Base-by-base conservation (phyloP, 306 rosid species). In the Gastrolobium bilobum region DNA sequence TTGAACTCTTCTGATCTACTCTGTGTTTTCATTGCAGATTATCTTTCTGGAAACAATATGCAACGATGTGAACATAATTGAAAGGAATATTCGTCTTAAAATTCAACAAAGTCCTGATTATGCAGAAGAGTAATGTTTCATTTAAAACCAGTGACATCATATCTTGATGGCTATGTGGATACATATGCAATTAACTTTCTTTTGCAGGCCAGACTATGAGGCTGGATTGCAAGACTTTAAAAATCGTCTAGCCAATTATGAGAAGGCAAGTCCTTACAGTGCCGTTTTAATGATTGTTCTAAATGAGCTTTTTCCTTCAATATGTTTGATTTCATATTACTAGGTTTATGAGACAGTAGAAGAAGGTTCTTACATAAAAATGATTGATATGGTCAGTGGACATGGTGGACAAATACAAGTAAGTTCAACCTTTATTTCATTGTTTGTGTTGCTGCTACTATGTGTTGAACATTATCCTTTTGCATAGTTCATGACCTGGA, bases 31-130 rank as follows among this genome's bases (percentile, higher is more conserved):
- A 3, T 71, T 85, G 87, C 94, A 95, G 98, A 93, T 95, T 69
- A 91, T 95, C 85, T 95, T 95, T 83, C 89, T 95, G 87, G 99
- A 95, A 90, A 93, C 99, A 59, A 73, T 95, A 78, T 95, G 99
- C 86, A 95, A 95, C 71, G 99, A 95, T 85, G 90, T 81, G 48
- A 90, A 85, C 75, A 95, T 95, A 81, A 93, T 95, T 60, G 98
- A 95, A 86, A 90, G 97, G 83, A 93, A 95, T 72, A 84, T 95
- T 73, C 99, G 96, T 73, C 98, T 95, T 70, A 95, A 95, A 87
- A 95, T 95, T 81, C 99, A 95, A 76, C 99, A 95, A 79, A 95
- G 99, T 75, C 97, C 99, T n/a, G 99, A 95, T 84, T 95, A 95
- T 87, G 98, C 99, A 20, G 99, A 95, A 88, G 92, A 90, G 98